Evolutionary conservation across 2,329 filamentous ascomycete species (phyloP).

Genomic region (Botryotinia convoluta): DNA sequence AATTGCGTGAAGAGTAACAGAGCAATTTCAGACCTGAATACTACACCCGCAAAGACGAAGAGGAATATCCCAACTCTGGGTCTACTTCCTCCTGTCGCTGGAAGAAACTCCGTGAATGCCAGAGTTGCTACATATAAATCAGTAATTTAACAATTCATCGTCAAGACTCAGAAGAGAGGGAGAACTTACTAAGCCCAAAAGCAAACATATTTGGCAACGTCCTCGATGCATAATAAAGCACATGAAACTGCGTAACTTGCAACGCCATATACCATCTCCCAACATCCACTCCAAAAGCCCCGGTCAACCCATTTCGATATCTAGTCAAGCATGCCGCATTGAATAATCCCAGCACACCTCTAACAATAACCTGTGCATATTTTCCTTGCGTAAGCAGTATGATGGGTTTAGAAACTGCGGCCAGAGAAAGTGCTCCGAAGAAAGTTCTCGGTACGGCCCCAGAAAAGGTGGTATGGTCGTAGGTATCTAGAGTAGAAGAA

Average conservation of each 20-base stretch:
- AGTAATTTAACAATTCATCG: not conserved
- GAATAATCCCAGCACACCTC: constrained; percentile 72
- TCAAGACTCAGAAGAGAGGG: not conserved
- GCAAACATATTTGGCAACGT: constrained; percentile 97
- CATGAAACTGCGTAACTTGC: constrained; percentile 83
- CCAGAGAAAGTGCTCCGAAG: constrained; percentile 73
- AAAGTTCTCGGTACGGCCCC: constrained; percentile 92
- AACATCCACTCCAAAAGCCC: constrained; percentile 64
- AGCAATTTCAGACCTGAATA: constrained; percentile 89
- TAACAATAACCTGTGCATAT: constrained; percentile 61
- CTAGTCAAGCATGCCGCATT: constrained; percentile 69
- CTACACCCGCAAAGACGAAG: constrained; percentile 73
- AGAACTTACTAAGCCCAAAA: constrained; percentile 71
- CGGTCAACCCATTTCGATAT: constrained; percentile 62
- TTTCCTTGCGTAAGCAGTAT: constrained; percentile 55
- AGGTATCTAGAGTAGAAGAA: constrained; percentile 57
- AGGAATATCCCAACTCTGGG: constrained; percentile 58
- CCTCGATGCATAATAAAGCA: constrained; percentile 87
- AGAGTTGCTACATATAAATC: constrained; percentile 55
- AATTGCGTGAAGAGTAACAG: constrained; percentile 71
- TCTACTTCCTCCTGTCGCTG: constrained; percentile 44
- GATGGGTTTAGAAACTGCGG: constrained; percentile 68
- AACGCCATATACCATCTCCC: constrained; percentile 79
- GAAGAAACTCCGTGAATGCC: constrained; percentile 48
- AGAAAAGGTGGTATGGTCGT: constrained; percentile 88